Conservation (phyloP, 2,329 filamentous ascomycete genomes). For the Trichoderma endophyticum region DNA sequence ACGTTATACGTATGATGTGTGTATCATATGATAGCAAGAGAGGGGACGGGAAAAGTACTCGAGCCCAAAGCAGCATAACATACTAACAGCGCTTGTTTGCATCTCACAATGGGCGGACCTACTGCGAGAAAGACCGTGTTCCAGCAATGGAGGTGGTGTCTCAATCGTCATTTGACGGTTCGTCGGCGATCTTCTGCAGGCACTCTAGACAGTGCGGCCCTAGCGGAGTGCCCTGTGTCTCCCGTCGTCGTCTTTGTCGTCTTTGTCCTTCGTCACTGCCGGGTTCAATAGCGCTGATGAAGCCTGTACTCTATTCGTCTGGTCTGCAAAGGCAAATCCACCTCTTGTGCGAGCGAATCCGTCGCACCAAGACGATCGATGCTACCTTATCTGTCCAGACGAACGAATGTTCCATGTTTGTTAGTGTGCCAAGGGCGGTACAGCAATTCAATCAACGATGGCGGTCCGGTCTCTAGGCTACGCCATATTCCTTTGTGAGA, state of each 20-base stretch:
- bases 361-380: not conserved
- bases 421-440: not conserved
- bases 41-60: not conserved
- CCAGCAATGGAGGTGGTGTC: not conserved
- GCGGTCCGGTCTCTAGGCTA: not conserved
- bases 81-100: not conserved
- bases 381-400: not conserved
- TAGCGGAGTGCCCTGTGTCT: not conserved
- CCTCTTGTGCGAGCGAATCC: not conserved
- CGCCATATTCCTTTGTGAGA: not conserved
- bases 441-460: not conserved
- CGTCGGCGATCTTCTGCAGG: slow-evolving; percentile 9
- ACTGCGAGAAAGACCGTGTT: not conserved
- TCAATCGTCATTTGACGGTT: not conserved
- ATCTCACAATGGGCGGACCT: not conserved
- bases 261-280: not conserved
- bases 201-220: not conserved
- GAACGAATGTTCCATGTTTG: not conserved
- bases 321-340: not conserved
- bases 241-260: not conserved
- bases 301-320: not conserved
- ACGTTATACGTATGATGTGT: slow-evolving; percentile 11
- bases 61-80: not conserved
- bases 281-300: not conserved
- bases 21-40: slow-evolving; percentile 9